Evolutionary conservation across 106 monocot genomes (phyloP).

Genomic region (Dactylorhiza incarnata): DNA sequence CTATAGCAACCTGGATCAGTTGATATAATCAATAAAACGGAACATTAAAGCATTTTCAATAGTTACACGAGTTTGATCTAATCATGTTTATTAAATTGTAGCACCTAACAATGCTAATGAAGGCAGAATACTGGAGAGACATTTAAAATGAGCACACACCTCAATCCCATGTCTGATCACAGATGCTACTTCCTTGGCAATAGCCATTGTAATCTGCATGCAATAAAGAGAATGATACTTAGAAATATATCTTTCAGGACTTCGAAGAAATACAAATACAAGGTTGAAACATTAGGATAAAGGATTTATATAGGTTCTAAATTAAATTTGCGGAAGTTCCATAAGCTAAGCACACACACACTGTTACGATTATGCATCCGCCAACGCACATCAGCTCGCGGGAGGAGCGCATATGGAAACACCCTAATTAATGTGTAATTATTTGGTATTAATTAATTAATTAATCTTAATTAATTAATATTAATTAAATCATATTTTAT

Average conservation of each 20-base stretch:
- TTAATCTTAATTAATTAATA: too few relatives aligned
- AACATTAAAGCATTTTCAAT: not conserved
- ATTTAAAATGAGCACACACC: slow-evolving; percentile 25
- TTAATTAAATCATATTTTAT: too few relatives aligned
- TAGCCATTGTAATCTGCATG: slow-evolving; percentile 89
- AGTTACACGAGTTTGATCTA: not conserved
- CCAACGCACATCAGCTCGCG: too few relatives aligned
- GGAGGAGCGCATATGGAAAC: too few relatives aligned
- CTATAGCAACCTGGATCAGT: slow-evolving; percentile 75
- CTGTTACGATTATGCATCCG: too few relatives aligned
- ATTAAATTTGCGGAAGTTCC: too few relatives aligned
- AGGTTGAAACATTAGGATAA: not conserved
- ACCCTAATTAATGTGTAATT: too few relatives aligned
- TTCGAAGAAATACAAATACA: not conserved
- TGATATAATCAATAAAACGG: not conserved
- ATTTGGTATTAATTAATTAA: too few relatives aligned
- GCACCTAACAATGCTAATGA: not conserved
- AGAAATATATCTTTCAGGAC: not conserved
- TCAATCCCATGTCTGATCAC: slow-evolving; percentile 83
- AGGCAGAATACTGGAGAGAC: not conserved
- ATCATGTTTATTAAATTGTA: not conserved
- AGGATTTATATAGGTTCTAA: too few relatives aligned
- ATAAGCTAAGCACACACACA: too few relatives aligned
- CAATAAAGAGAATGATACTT: not conserved
- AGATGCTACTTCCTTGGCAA: slow-evolving; percentile 94